Conservation (phyloP, 192 early-diverging fungal species). For the Obelidium mucronatum region DNA sequence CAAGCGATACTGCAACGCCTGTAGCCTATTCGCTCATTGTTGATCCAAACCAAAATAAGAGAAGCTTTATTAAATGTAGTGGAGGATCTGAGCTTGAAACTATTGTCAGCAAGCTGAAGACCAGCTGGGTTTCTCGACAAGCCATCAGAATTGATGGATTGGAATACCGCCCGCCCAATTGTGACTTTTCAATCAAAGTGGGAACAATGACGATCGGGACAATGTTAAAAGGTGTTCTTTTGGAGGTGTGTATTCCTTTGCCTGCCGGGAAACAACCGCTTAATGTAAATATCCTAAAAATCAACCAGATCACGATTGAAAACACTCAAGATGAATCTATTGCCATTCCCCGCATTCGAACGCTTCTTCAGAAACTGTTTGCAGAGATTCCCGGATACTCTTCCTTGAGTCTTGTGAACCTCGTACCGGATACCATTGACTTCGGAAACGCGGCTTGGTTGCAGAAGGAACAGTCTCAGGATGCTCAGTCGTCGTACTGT, state of each 20-base stretch:
- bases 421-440: slow-evolving; percentile 1
- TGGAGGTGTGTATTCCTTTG: slow-evolving; percentile 6
- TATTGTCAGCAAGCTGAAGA: slow-evolving; percentile 21
- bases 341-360: neutral
- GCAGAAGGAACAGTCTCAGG: neutral
- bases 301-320: neutral
- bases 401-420: neutral
- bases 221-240: slow-evolving; percentile 17
- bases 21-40: neutral
- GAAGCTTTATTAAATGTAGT: neutral
- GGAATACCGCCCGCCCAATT: slow-evolving; percentile 5
- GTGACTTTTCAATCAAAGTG: neutral
- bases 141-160: slow-evolving; percentile 19
- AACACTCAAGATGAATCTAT: neutral
- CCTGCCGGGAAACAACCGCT: neutral
- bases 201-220: slow-evolving; percentile 27
- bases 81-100: slow-evolving; percentile 18
- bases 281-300: too few relatives aligned
- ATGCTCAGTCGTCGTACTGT: neutral
- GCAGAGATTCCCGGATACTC: slow-evolving; percentile 5
- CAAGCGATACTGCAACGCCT: neutral
- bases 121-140: slow-evolving; percentile 17
- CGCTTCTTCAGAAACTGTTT: slow-evolving; percentile 16
- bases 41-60: too few relatives aligned
- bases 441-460: neutral